phyloP scores from a whole-genome alignment of 257 asterid species.

The Solanum chilense region DNA sequence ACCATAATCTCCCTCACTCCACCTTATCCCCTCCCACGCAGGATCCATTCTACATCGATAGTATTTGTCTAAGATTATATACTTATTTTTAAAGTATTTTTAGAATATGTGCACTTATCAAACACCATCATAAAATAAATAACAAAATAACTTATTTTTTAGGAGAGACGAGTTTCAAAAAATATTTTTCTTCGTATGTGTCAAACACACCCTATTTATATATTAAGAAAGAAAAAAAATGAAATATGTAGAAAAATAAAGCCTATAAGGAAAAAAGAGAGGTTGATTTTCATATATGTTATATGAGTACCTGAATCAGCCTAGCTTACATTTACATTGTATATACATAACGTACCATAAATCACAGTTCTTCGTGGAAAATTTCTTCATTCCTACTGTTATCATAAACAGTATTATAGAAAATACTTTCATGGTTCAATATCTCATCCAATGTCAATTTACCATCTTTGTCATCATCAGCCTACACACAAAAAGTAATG shows the following conservation, averaged over 20 bases:
- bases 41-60: neutral
- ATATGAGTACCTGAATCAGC: neutral
- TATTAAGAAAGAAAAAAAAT: neutral
- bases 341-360: neutral
- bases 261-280: neutral
- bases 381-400: neutral
- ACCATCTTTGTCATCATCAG: slow-evolving; percentile 20
- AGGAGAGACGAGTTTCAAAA: neutral
- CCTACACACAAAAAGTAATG: neutral
- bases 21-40: neutral
- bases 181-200: neutral
- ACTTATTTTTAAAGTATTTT: neutral
- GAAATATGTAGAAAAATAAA: neutral
- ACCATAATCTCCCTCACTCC: neutral
- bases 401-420: slow-evolving; percentile 11
- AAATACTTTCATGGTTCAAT: slow-evolving; percentile 11
- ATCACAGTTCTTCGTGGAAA: slow-evolving; percentile 18
- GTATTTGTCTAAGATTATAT: neutral
- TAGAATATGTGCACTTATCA: neutral
- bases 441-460: slow-evolving; percentile 15
- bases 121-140: neutral
- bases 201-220: neutral
- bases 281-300: too few species aligned
- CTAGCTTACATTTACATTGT: neutral
- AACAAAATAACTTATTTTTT: neutral